Evolutionary conservation across 352 stramenopile genomes (phyloP), one percentile per base, ranked within the genome.

Genomic region (Saprolegnia diclina): DNA sequence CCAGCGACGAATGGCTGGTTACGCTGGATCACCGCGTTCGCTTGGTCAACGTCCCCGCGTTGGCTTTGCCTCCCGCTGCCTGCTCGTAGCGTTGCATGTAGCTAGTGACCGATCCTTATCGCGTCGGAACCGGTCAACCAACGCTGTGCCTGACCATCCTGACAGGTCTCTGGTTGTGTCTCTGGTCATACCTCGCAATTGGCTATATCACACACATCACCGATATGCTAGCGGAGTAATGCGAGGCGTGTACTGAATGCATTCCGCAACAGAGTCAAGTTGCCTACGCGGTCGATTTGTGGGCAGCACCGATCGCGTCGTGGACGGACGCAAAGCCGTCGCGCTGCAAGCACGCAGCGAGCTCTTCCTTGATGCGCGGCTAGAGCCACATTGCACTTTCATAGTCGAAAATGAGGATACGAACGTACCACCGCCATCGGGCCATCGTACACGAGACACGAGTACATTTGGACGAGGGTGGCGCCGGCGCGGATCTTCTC

Each of bases 401-500:
- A 7, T 13, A 46, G 32, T 48, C 13, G 35, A n/a, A n/a, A n/a
- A n/a, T n/a, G n/a, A n/a, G n/a, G n/a, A n/a, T n/a, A n/a, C n/a
- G n/a, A n/a, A 57, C 45, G 7, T 48, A 69, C 63, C 13, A 98
- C 85, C 10, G 93, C 81, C 26, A 92, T 73, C 16, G 92, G 91
- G 4, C 95, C 94, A 32, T 95, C 79, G 71, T 96, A 98, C 35
- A 96, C 91, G 10, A 98, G 69, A 35, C 89, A 92, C 65, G 89
- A 97, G 79, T 98, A 98, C 73, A 98, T 87, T 71, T 98, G 90
- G 64, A 98, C 93, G 14, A 97, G 81, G 45, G 83, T 97, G 9
- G 97, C 97, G 35, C 97, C 97, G 7, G 97, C 97, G 35, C 87
- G 87, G 56, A 99, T 96, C 82, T 99, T 99, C 45, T 99, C 97